A percentile compares a stretch with the other conserved stretches of the same genome.
Conservation (phyloP, 306 rosid species). For the Lathyrus aphaca region DNA sequence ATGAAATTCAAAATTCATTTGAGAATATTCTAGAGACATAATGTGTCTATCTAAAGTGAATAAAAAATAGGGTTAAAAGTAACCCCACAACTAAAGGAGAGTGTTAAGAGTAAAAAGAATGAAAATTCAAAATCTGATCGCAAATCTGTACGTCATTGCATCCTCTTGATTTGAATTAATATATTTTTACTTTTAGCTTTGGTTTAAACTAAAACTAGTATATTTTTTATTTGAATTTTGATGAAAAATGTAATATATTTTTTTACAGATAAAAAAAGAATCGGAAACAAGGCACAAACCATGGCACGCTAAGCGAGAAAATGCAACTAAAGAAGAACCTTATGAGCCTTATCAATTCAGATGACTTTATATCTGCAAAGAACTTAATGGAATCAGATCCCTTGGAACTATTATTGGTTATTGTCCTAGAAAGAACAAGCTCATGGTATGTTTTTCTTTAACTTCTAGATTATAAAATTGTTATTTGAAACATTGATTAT, state of each 20-base stretch:
- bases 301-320: not conserved
- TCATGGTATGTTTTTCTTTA: conserved; percentile 18
- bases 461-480: no score
- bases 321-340: not conserved
- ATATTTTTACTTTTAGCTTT: not conserved
- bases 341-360: not conserved
- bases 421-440: no score
- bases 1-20: not conserved
- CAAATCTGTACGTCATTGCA: not conserved
- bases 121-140: not conserved
- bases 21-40: not conserved
- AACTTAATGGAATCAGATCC: not conserved
- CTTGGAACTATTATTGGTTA: no score
- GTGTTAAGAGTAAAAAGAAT: not conserved
- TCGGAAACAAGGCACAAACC: not conserved
- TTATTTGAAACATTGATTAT: no score
- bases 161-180: not conserved
- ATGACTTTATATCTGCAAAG: conserved; percentile 16
- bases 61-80: not conserved
- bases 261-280: not conserved
- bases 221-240: not conserved
- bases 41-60: not conserved
- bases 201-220: not conserved
- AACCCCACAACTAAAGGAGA: not conserved
- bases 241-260: not conserved